Evolutionary conservation across 2,329 filamentous ascomycete species (phyloP).

Genomic region (Fusarium sp.): DNA sequence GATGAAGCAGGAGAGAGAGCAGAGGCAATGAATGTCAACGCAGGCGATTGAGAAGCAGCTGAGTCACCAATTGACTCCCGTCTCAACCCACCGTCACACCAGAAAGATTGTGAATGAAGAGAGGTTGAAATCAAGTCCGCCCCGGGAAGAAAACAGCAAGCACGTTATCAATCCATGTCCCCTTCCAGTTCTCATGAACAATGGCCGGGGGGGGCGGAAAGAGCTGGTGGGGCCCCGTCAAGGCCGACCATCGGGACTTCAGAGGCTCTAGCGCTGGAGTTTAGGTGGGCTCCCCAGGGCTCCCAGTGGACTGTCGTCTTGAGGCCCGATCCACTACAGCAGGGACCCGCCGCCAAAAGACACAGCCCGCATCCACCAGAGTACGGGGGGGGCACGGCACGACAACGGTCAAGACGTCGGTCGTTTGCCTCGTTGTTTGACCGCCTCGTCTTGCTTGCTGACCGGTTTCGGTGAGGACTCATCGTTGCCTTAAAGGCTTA

Average conservation of each 20-base stretch:
- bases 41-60: not conserved
- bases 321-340: conserved; percentile 2
- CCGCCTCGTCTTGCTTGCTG: conserved; percentile 20
- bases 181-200: conserved; percentile 26
- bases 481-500: not conserved
- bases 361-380: conserved; percentile 22
- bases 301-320: conserved; percentile 24
- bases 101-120: conserved; percentile 3
- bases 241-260: conserved; percentile 25
- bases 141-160: not conserved
- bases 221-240: conserved; percentile 9
- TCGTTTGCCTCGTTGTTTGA: conserved; percentile 13
- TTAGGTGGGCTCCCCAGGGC: not conserved
- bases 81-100: conserved; percentile 2
- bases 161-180: conserved; percentile 25
- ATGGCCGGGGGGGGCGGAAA: conserved; percentile 20
- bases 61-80: not conserved
- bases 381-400: not conserved
- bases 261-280: conserved; percentile 2
- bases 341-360: conserved; percentile 14
- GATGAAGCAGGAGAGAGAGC: not conserved
- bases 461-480: conserved; percentile 20
- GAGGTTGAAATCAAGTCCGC: conserved; percentile 5
- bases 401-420: conserved; percentile 8
- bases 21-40: not conserved